Percentiles rank a stretch among this genome's conserved stretches.
phyloP scores from a whole-genome alignment of 805 yeast genomes.

The Starmerella sp. region DNA sequence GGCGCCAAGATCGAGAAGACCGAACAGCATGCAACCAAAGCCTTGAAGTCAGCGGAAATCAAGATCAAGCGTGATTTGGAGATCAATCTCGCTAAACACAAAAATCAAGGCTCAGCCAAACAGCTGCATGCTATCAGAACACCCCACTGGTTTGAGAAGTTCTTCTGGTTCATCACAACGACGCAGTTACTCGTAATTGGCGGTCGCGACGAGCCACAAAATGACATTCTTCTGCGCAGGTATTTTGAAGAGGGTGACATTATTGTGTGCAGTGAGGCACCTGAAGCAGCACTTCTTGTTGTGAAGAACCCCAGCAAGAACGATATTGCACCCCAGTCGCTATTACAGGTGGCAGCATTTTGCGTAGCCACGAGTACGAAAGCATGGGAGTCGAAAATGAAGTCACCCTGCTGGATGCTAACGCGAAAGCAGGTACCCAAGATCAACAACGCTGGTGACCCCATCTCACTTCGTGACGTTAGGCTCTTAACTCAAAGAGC shows the following conservation, averaged over 20 bases:
- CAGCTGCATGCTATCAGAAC: slow-evolving; percentile 49
- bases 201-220: slow-evolving; percentile 72
- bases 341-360: slow-evolving; percentile 80
- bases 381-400: slow-evolving; percentile 82
- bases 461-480: slow-evolving; percentile 52
- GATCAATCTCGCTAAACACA: slow-evolving; percentile 45
- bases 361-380: slow-evolving; percentile 57
- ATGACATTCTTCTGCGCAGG: slow-evolving; percentile 67
- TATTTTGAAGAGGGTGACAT: slow-evolving; percentile 65
- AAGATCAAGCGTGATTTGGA: slow-evolving; percentile 64
- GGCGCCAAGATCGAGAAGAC: slow-evolving; percentile 71
- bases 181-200: slow-evolving; percentile 70
- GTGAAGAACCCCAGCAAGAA: slow-evolving; percentile 60
- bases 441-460: slow-evolving; percentile 37
- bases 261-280: slow-evolving; percentile 62
- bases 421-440: slow-evolving; percentile 58
- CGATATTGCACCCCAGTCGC: slow-evolving; percentile 70
- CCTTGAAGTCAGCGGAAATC: slow-evolving; percentile 70
- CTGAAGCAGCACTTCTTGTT: slow-evolving; percentile 64
- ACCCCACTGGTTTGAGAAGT: slow-evolving; percentile 88
- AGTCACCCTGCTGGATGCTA: slow-evolving; percentile 81
- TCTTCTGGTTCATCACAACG: slow-evolving; percentile 83
- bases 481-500: slow-evolving; percentile 42
- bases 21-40: slow-evolving; percentile 61
- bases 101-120: slow-evolving; percentile 31